A percentile compares a stretch with the other conserved stretches of the same genome.
These are phyloP conservation scores for Saccharomyces hybrid DNA, from an alignment of 1,139 yeast species.

Conservation along the genomic window DNA sequence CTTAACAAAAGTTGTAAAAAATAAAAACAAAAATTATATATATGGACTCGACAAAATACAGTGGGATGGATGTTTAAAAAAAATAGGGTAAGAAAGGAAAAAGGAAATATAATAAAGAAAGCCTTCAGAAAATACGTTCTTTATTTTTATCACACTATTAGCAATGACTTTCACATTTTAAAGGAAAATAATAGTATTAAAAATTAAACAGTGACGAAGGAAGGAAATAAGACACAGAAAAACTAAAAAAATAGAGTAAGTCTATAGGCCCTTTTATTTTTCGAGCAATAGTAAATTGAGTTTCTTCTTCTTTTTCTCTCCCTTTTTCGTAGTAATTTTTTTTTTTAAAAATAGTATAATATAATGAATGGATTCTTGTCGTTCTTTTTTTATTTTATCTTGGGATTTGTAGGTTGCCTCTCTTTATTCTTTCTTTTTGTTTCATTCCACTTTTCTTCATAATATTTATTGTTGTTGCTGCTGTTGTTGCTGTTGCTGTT, in stretches of 20 bases:
- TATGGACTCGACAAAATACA: not conserved
- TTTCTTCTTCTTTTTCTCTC: not conserved
- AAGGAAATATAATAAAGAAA: not conserved
- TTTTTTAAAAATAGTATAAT: not conserved
- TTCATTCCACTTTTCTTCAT: not conserved
- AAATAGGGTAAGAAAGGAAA: not conserved
- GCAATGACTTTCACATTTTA: not conserved
- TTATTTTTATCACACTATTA: not conserved
- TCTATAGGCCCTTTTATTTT: not conserved
- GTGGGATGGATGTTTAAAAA: not conserved
- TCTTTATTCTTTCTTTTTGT: not conserved
- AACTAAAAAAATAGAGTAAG: not conserved
- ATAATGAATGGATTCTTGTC: not conserved
- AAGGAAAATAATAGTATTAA: not conserved
- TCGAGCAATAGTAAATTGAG: not conserved
- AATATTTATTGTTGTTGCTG: slow-evolving; percentile 1
- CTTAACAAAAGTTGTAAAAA: not conserved
- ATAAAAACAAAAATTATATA: not conserved
- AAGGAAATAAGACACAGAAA: not conserved
- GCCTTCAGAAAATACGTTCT: not conserved
- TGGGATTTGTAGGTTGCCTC: not conserved
- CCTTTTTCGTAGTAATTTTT: not conserved
- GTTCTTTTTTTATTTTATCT: not conserved
- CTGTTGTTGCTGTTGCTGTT: slow-evolving; percentile 6
- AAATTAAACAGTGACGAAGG: not conserved